Percentiles rank a stretch among this genome's conserved stretches.
Evolutionary conservation across 2,329 filamentous ascomycete genomes (phyloP).

Genomic region (Monilinia polystroma): DNA sequence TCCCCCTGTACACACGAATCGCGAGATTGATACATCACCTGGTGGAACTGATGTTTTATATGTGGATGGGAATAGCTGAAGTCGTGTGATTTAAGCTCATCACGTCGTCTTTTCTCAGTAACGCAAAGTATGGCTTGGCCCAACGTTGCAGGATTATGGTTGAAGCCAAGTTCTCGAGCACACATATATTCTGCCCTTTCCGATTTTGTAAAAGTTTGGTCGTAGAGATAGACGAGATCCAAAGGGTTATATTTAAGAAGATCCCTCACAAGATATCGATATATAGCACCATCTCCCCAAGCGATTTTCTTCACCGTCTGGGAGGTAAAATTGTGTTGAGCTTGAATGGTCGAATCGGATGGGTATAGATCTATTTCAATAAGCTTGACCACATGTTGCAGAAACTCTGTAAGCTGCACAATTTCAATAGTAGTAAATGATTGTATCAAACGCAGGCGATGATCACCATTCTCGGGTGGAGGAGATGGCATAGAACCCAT

Average conservation of each 20-base stretch:
- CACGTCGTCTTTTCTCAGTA: constrained; percentile 6
- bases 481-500: constrained; percentile 24
- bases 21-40: constrained; percentile 7
- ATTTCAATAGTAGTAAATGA: constrained; percentile 36
- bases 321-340: constrained; percentile 34
- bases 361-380: constrained; percentile 38
- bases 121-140: constrained; percentile 7
- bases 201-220: constrained; percentile 36
- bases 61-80: background rate
- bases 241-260: constrained; percentile 36
- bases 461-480: constrained; percentile 33
- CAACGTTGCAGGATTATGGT: constrained; percentile 36
- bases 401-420: constrained; percentile 37
- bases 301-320: constrained; percentile 33
- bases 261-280: constrained; percentile 32
- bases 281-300: constrained; percentile 37
- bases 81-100: background rate
- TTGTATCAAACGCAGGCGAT: constrained; percentile 35
- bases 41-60: background rate
- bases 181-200: constrained; percentile 35
- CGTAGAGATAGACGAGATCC: constrained; percentile 36
- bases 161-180: constrained; percentile 32
- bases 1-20: constrained; percentile 11
- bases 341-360: constrained; percentile 35
- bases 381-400: constrained; percentile 35